A percentile compares a stretch with the other conserved stretches of the same genome.
Evolutionary conservation across 192 early-diverging fungal species (phyloP).

Genomic region (Umbelopsis isabellina): DNA sequence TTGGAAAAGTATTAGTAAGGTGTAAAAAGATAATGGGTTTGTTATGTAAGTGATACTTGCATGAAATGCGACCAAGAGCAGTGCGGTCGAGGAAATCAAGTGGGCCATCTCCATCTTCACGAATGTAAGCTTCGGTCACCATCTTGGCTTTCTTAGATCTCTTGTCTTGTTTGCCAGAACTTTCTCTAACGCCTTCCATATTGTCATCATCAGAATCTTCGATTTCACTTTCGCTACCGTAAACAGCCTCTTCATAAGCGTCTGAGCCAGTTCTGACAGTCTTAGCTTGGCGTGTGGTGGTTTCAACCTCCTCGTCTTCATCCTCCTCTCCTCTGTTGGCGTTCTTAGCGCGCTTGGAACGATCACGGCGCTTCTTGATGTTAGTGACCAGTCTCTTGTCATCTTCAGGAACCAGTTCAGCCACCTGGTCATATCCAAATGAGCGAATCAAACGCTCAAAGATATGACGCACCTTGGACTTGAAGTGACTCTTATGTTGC

Average conservation of each 20-base stretch:
- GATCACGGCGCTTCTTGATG: conserved; percentile 89
- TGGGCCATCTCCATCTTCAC: conserved; percentile 68
- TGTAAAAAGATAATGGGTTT: not conserved
- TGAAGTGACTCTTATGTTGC: conserved; percentile 88
- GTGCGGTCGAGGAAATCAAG: conserved; percentile 91
- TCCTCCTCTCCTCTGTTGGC: conserved; percentile 44
- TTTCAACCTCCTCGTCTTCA: conserved; percentile 50
- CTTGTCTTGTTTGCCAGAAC: conserved; percentile 27
- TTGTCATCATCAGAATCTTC: conserved; percentile 74
- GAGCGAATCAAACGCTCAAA: conserved; percentile 85
- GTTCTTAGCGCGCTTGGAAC: conserved; percentile 78
- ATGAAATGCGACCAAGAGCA: conserved; percentile 61
- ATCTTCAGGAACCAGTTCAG: conserved; percentile 79
- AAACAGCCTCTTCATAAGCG: conserved; percentile 87
- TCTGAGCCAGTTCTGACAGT: conserved; percentile 59
- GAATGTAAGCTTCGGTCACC: conserved; percentile 57
- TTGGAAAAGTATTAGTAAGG: not conserved
- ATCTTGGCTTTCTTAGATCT: conserved; percentile 42
- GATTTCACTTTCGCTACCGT: conserved; percentile 92
- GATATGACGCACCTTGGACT: conserved; percentile 88
- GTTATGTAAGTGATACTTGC: not conserved
- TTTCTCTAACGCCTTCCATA: conserved; percentile 42
- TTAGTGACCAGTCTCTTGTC: conserved; percentile 89
- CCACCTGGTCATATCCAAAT: conserved; percentile 71
- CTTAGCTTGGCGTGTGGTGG: conserved; percentile 41